phyloP scores from a whole-genome alignment of 768 basidiomycete genomes.

The Collybia sordida region DNA sequence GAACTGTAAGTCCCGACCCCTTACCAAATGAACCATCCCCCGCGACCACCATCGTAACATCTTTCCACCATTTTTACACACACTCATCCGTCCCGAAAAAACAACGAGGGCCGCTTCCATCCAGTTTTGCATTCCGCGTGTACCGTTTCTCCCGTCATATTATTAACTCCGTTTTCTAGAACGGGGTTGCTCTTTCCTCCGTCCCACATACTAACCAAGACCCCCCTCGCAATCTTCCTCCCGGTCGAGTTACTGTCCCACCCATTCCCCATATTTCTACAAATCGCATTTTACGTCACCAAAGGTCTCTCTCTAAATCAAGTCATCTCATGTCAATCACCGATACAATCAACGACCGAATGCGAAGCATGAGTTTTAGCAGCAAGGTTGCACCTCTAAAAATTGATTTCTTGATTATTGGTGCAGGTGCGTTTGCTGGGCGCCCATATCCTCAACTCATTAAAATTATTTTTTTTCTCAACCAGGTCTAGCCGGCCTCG shows the following conservation, averaged over 20 bases:
- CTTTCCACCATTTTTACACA: too few species aligned
- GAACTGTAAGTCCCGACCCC: too few species aligned
- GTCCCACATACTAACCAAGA: not conserved
- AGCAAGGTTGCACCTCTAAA: conserved; percentile 23
- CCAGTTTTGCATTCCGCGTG: too few species aligned
- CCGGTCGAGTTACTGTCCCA: conserved; percentile 5
- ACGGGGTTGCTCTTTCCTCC: not conserved
- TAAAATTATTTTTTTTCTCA: not conserved
- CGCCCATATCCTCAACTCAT: too few species aligned
- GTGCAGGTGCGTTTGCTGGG: conserved; percentile 35
- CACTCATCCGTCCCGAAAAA: too few species aligned
- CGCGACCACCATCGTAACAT: too few species aligned
- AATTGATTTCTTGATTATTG: conserved; percentile 46
- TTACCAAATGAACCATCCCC: too few species aligned
- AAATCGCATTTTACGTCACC: conserved; percentile 6
- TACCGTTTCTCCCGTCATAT: too few species aligned
- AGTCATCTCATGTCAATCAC: not conserved
- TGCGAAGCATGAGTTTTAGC: conserved; percentile 8
- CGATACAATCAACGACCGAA: not conserved
- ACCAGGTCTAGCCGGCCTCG: conserved; percentile 45
- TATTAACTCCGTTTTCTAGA: not conserved
- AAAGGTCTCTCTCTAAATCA: not conserved
- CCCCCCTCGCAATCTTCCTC: conserved; percentile 1
- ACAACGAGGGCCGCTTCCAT: too few species aligned
- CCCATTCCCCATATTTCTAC: conserved; percentile 1